phyloP scores from a whole-genome alignment of 208 protist genomes.

The Trypanosoma mega region DNA sequence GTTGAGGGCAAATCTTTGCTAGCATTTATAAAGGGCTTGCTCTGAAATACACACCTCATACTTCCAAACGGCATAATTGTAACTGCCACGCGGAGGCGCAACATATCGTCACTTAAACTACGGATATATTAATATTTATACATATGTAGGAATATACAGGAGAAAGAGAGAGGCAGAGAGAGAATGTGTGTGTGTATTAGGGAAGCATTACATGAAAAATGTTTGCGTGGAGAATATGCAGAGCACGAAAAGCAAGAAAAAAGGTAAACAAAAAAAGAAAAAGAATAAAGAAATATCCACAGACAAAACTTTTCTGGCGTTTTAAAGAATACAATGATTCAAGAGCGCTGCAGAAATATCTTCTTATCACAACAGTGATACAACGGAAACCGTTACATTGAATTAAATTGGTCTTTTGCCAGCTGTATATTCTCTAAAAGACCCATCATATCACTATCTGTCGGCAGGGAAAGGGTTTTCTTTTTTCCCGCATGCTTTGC shows the following conservation, averaged over 20 bases:
- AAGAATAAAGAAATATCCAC: slow-evolving; percentile 11
- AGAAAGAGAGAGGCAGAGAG: not conserved
- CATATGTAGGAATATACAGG: not conserved
- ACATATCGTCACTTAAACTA: slow-evolving; percentile 8
- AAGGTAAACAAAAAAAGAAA: slow-evolving; percentile 17
- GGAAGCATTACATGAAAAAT: too few species aligned
- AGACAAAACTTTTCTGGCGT: not conserved
- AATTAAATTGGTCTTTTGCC: slow-evolving; percentile 60
- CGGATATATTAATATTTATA: not conserved
- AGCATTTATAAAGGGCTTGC: slow-evolving; percentile 70
- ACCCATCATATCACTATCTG: slow-evolving; percentile 70
- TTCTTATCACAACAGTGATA: not conserved
- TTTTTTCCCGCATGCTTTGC: slow-evolving; percentile 36
- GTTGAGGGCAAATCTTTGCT: slow-evolving; percentile 80
- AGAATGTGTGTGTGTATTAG: too few species aligned
- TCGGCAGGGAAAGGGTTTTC: slow-evolving; percentile 23
- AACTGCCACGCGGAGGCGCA: slow-evolving; percentile 15
- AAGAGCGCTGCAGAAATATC: not conserved
- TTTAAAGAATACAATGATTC: not conserved
- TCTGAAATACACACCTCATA: slow-evolving; percentile 69
- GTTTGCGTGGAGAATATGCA: too few species aligned
- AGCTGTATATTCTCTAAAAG: slow-evolving; percentile 82
- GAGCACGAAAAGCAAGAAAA: too few species aligned
- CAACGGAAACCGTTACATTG: slow-evolving; percentile 14
- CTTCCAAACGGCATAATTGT: slow-evolving; percentile 8